phyloP scores from a whole-genome alignment of 345 rosid species.

The Melaleuca quinquenervia region DNA sequence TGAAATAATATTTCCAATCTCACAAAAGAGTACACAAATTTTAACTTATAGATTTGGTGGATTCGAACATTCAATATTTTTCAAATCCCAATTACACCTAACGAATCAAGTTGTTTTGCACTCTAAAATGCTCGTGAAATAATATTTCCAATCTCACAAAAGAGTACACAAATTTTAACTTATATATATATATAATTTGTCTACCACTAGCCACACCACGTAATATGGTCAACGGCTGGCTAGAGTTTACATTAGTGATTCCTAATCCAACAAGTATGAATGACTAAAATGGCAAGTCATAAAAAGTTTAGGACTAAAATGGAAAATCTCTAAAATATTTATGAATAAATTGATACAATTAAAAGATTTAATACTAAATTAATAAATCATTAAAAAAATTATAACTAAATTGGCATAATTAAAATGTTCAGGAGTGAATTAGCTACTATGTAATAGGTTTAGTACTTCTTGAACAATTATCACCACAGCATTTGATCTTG shows the following conservation, averaged over 20 bases:
- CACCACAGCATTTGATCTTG: not conserved
- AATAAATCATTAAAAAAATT: not conserved
- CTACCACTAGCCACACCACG: not conserved
- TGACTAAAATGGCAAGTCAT: not conserved
- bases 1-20: not conserved
- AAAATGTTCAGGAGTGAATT: not conserved
- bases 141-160: not conserved
- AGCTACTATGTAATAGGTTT: not conserved
- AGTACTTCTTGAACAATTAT: not conserved
- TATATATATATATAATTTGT: not conserved
- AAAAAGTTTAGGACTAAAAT: not conserved
- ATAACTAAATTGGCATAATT: not conserved
- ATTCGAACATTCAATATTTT: too few relatives aligned
- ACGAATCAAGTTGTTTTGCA: not conserved
- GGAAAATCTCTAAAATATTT: not conserved
- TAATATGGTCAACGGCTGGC: not conserved
- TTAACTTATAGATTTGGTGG: not conserved
- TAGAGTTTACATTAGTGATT: not conserved
- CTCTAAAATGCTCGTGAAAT: not conserved
- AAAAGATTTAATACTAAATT: not conserved
- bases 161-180: not conserved
- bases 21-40: not conserved
- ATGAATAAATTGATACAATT: not conserved
- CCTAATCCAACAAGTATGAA: rapidly evolving
- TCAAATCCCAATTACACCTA: not conserved